Evolutionary conservation across 129 eudicot genomes (phyloP), one percentile per base, ranked within the genome.

Genomic region (Pittosporum tobira): DNA sequence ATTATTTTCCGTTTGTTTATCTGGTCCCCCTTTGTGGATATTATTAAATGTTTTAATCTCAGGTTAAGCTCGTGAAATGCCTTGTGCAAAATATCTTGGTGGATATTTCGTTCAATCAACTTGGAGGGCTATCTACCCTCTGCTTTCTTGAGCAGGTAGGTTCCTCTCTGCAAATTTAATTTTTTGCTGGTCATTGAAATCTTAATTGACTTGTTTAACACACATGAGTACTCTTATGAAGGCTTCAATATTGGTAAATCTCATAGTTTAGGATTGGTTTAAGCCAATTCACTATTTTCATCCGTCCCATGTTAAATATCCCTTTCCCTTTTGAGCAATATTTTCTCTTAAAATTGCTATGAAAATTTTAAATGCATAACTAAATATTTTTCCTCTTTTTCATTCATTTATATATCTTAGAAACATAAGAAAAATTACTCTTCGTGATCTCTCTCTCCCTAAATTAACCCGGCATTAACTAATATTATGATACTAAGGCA

Each of bases 61-160:
- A 91, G 99, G 99, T 91, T 51, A 91, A 87, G 77, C 74, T 91
- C 34, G 94, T 91, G 52, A 91, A 91, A 56, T 91, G 99, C 81
- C 77, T 91, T 65, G 94, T 91, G 53, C 81, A 87, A 53, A 79
- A 87, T 75, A 77, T 91, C 16, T 85, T 87, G 49, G 96, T 91
- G 28, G 99, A 91, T 70, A 78, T 91, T 47, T 87, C 99, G 4
- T 77, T 91, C 15, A 91, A 81, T 74, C 99, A 91, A 68, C 69
- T 91, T 26, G 96, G 96, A 31, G 99, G 99, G 14, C 81, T 91
- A 21, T 78, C 80, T 66, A 84, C 99, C 15, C 70, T 91, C n/a
- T 87, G 99, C 73, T 91, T 91, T 71, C 96, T 91, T 57, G 99
- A 91, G 73, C 90, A 86, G 89, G 98, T 90, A 68, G 21, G 68